Base-by-base conservation (phyloP, 2,329 filamentous ascomycete genomes). In the Cladosporium cucumerinum region DNA sequence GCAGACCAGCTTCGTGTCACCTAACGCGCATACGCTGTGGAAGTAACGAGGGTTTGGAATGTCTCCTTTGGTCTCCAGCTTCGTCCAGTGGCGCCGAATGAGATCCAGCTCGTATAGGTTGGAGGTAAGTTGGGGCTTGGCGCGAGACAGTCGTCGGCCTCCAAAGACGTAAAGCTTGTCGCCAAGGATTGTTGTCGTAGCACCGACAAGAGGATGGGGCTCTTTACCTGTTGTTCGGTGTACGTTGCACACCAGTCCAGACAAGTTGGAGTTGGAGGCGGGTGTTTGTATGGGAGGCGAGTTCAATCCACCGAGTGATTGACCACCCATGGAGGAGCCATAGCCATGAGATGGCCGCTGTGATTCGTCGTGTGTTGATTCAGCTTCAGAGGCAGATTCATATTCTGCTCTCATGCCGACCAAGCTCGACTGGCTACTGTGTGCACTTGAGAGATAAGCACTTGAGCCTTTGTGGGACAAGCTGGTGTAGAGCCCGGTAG, bases 131-230 rank as follows among this genome's bases (percentile, higher is more conserved):
- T 92, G 89, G 10, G 93, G 92, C 63, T 91, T 87, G 68, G 88
- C 94, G 69, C 92, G 84, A 16, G 95, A 97, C 60, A 98, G 80
- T 70, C 96, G 87, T 61, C 94, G 86, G 8, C 95, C 95, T 55
- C 95, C 95, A 80, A 98, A 99, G 3, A 98, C 93, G 76, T 97
- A 99, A 25, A 99, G 84, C 77, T 96, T 97, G 78, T 99, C 95
- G 30, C 94, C 95, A 1, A 99, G 78, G 57, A 98, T 91, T 0
- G 95, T 98, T 0, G 95, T 98, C 0, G 95, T 97, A 5, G 95
- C 94, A 34, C 95, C 95, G 0, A 99, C 95, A 2, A 98, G 82
- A 2, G 95, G 91, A 73, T 91, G 92, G 2, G 95, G 95, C 74
- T 98, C 93, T 67, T 88, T 88, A 39, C 95, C 95, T 0, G 94